Percentiles rank a stretch among this genome's conserved stretches.
Evolutionary conservation across 225 moss, liverwort and hornwort species (phyloP).

Genomic region (Physcomitrellopsis africana): DNA sequence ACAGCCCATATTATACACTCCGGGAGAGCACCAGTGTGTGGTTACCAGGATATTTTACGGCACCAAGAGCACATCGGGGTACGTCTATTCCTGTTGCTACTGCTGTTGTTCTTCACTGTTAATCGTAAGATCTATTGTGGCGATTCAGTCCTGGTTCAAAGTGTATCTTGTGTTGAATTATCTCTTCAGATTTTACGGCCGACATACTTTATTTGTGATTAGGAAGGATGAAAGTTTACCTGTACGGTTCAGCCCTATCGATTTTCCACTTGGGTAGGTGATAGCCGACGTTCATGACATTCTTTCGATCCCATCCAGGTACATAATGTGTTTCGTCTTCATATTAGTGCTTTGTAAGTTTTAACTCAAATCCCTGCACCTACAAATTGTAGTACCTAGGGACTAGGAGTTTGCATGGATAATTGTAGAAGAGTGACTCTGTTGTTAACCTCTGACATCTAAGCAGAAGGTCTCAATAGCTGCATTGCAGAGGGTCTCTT

Average conservation of each 20-base stretch:
- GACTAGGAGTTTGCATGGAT: background rate
- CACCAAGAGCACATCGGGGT: no score
- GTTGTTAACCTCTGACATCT: no score
- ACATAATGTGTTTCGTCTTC: background rate
- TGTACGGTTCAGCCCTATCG: background rate
- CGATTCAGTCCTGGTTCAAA: background rate
- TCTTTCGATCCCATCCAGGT: background rate
- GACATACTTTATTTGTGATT: background rate
- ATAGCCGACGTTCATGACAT: background rate
- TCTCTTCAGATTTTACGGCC: background rate
- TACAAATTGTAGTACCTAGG: background rate
- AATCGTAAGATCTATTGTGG: background rate
- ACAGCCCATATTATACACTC: no score
- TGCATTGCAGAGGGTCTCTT: no score
- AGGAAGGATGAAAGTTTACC: background rate
- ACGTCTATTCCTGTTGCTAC: background rate
- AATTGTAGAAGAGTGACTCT: background rate
- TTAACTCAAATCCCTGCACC: background rate
- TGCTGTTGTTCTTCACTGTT: background rate
- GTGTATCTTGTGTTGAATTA: background rate
- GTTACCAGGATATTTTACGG: background rate
- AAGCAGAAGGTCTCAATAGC: no score
- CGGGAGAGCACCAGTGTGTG: background rate
- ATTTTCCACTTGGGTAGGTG: background rate
- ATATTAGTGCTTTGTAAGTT: background rate